Conservation (phyloP, 2,329 filamentous ascomycete genomes). For the Botryotinia narcissicola region DNA sequence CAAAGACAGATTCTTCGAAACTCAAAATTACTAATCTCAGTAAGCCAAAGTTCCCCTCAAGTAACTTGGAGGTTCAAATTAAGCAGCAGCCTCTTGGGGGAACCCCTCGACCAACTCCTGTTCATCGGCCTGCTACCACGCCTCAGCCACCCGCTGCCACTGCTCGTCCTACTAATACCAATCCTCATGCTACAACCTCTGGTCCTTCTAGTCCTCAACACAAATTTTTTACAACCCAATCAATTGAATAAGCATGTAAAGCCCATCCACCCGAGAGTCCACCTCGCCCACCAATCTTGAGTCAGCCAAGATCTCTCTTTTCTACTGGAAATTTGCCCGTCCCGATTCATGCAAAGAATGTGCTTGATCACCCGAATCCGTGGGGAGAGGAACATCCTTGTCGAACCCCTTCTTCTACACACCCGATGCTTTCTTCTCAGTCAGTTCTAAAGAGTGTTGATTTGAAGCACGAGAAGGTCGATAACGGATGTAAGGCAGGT, state of each 20-base stretch:
- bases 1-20: slow-evolving; percentile 16
- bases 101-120: neutral
- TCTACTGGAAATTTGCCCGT: neutral
- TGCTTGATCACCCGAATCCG: neutral
- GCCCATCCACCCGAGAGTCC: neutral
- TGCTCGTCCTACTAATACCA: neutral
- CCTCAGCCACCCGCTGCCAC: neutral
- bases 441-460: neutral
- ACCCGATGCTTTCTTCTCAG: neutral
- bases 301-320: slow-evolving; percentile 8
- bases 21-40: neutral
- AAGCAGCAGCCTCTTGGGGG: neutral
- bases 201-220: neutral
- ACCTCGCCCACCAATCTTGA: neutral
- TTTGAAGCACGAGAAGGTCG: neutral
- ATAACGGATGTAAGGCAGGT: neutral
- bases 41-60: neutral
- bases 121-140: neutral
- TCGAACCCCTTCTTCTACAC: neutral
- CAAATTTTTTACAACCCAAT: neutral
- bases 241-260: neutral
- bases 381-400: neutral
- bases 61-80: neutral
- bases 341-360: slow-evolving; percentile 1
- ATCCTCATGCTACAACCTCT: neutral